Conservation (phyloP, 1,284 basidiomycete species). For the Moniliophthora roreri region DNA sequence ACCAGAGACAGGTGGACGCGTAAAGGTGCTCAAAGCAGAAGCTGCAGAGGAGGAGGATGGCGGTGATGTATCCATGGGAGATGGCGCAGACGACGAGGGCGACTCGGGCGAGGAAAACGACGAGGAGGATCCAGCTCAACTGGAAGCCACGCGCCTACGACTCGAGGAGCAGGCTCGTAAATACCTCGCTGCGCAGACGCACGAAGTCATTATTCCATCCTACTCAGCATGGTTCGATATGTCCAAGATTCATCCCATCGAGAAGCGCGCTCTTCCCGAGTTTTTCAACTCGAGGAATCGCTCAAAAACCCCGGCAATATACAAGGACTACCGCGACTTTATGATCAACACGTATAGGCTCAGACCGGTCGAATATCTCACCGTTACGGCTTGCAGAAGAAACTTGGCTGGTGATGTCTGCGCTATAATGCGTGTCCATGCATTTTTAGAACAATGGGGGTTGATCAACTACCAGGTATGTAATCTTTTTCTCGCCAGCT, state of each 20-base stretch:
- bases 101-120: constrained; percentile 74
- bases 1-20: constrained; percentile 48
- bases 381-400: constrained; percentile 94
- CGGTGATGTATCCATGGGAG: constrained; percentile 73
- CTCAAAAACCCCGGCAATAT: constrained; percentile 94
- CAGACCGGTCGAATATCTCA: constrained; percentile 94
- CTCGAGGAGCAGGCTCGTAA: constrained; percentile 88
- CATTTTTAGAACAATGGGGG: constrained; percentile 99
- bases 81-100: constrained; percentile 65
- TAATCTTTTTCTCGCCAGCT: constrained; percentile 8
- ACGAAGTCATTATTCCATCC: constrained; percentile 95
- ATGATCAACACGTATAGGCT: constrained; percentile 99
- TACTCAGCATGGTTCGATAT: constrained; percentile 99
- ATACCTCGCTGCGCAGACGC: constrained; percentile 96
- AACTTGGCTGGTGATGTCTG: constrained; percentile 98
- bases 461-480: constrained; percentile 97
- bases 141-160: constrained; percentile 74
- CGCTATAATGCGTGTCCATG: constrained; percentile 98
- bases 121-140: constrained; percentile 77
- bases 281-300: constrained; percentile 98
- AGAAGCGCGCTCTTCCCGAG: constrained; percentile 91
- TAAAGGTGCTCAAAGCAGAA: constrained; percentile 53
- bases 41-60: constrained; percentile 63
- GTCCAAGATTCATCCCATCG: constrained; percentile 90
- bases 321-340: constrained; percentile 99